Percentiles rank a stretch among this genome's conserved stretches.
Conservation (phyloP, 805 yeast species). For the Candida montana region DNA sequence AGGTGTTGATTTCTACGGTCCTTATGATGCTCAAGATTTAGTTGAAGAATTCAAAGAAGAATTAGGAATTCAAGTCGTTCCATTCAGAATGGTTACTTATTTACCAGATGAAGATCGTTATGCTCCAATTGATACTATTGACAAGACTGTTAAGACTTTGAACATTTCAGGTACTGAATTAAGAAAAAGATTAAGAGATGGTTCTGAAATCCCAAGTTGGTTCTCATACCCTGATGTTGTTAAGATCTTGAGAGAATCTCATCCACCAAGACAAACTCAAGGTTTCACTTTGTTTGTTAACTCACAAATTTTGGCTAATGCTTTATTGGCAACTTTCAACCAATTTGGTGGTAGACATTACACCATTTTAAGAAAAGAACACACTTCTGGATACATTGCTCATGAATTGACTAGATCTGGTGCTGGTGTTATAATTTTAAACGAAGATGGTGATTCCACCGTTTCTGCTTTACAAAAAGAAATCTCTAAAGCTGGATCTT, state of each 20-base stretch:
- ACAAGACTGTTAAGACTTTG: slow-evolving; percentile 71
- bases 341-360: slow-evolving; percentile 78
- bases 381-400: slow-evolving; percentile 57
- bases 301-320: slow-evolving; percentile 66
- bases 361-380: slow-evolving; percentile 39
- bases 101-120: slow-evolving; percentile 93
- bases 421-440: slow-evolving; percentile 75
- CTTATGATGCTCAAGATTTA: slow-evolving; percentile 91
- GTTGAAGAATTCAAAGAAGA: slow-evolving; percentile 73
- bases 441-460: slow-evolving; percentile 11
- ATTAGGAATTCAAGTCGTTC: slow-evolving; percentile 84
- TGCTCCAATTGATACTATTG: slow-evolving; percentile 91
- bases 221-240: slow-evolving; percentile 97
- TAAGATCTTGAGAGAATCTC: slow-evolving; percentile 79
- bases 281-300: slow-evolving; percentile 77
- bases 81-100: slow-evolving; percentile 95
- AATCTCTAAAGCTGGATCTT: slow-evolving; percentile 42
- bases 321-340: slow-evolving; percentile 84
- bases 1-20: slow-evolving; percentile 94
- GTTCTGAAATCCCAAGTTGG: slow-evolving; percentile 92
- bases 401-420: slow-evolving; percentile 85
- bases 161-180: slow-evolving; percentile 94
- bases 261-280: slow-evolving; percentile 86
- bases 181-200: slow-evolving; percentile 80
- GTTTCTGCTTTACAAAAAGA: slow-evolving; percentile 18